Conservation (phyloP, 257 asterid species). For the Capsicum baccatum region DNA sequence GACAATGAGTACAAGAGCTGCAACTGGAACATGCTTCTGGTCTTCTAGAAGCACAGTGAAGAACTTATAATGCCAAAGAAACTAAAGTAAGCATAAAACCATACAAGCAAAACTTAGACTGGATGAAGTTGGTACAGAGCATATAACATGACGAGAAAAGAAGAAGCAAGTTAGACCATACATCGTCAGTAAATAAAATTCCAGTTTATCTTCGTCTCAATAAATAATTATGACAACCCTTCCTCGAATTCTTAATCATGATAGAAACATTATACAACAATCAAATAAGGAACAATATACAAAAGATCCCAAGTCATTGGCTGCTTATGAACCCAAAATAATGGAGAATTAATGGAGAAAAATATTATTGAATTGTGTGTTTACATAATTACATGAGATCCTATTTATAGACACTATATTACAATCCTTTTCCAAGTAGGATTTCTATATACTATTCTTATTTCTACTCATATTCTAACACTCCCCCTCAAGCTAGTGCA, state of each 20-base stretch:
- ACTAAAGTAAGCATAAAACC: not conserved
- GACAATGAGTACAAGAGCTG: conserved; percentile 18
- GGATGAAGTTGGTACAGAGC: not conserved
- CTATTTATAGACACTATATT: too few species aligned
- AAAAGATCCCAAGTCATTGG: conserved; percentile 24
- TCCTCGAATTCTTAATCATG: not conserved
- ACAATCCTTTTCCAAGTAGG: too few species aligned
- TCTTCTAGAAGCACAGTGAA: conserved; percentile 18
- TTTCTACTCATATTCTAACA: too few species aligned
- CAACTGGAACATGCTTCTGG: not conserved
- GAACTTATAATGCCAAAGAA: not conserved
- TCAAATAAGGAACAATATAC: not conserved
- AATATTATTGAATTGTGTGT: too few species aligned
- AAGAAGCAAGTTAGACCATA: not conserved
- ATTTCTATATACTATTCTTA: too few species aligned
- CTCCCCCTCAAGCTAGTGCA: too few species aligned
- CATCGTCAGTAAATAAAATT: not conserved
- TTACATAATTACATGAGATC: too few species aligned
- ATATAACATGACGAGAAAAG: conserved; percentile 8
- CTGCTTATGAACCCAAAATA: conserved; percentile 8
- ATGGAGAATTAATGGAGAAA: too few species aligned
- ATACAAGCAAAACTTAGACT: not conserved
- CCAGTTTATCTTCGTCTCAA: not conserved
- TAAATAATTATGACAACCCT: conserved; percentile 1
- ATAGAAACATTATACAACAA: conserved; percentile 14